Evolutionary conservation across 805 yeast genomes (phyloP), one percentile per base, ranked within the genome.

Genomic region (Wickerhamomyces pijperi): DNA sequence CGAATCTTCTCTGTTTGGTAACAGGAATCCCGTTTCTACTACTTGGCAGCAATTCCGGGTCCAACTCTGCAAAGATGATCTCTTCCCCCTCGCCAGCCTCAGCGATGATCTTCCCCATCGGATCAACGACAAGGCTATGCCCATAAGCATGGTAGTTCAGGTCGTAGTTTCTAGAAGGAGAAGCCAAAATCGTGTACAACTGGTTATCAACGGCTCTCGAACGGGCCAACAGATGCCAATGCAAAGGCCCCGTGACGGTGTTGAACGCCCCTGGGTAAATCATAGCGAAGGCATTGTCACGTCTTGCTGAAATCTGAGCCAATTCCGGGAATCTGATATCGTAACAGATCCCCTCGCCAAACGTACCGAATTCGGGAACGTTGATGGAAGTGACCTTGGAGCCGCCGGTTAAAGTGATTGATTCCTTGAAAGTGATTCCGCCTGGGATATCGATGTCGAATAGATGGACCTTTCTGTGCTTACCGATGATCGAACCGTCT

Each of bases 371-470:
- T 23, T 39, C 54, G 15, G 51, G 51, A 19, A 53, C 33, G 19
- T 45, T 41, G 28, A 54, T 43, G 6, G 86, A 81, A 1, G 98
- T 86, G 32, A 94, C 81, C 54, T 80, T 79, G 48, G 72, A 65
- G 28, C 98, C 98, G 11, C 86, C 85, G 9, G 81, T 70, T 43
- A 92, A 66, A 2, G 88, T 76, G 35, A 69, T 68, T 39, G 88
- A 78, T 56, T 92, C 98, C 56, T 82, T 77, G 68, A 92, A 92
- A 7, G 88, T 77, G 58, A 92, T 88, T 31, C 94, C 92, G 41
- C 82, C 82, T 4, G 97, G 97, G 42, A 92, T 87, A 47, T 87
- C 94, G 43, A 90, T 84, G 55, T 90, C 97, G 53, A 90, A 90
- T 45, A 90, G 60, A 56, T 90, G 98, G 3, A 77, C 88, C 54